Conservation (phyloP, 768 basidiomycete genomes). For the Leucosporidium yakuticum region DNA sequence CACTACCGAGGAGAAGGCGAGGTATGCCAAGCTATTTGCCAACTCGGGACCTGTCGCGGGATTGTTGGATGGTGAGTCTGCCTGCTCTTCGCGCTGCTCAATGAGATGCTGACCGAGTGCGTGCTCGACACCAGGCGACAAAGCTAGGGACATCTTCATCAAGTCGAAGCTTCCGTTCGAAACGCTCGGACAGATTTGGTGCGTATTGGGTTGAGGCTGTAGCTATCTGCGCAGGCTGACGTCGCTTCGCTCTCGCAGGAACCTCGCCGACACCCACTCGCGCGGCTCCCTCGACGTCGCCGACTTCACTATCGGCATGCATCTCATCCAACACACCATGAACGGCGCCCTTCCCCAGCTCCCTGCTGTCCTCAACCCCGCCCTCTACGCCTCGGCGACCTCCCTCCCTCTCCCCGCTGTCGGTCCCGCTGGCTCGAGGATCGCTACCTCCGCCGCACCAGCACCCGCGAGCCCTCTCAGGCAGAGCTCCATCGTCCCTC, state of each 20-base stretch:
- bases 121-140: constrained; percentile 55
- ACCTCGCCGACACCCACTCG: constrained; percentile 87
- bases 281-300: constrained; percentile 78
- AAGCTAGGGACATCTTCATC: constrained; percentile 82
- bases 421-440: background rate
- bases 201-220: background rate
- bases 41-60: constrained; percentile 63
- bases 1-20: constrained; percentile 64
- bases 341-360: constrained; percentile 49
- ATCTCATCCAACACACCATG: constrained; percentile 47
- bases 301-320: constrained; percentile 75
- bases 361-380: constrained; percentile 22
- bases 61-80: constrained; percentile 61
- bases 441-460: constrained; percentile 8
- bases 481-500: constrained; percentile 23
- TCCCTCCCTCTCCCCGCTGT: background rate
- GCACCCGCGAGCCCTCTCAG: constrained; percentile 4
- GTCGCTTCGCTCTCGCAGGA: constrained; percentile 54
- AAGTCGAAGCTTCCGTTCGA: constrained; percentile 83
- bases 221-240: background rate
- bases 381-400: constrained; percentile 33
- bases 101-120: constrained; percentile 2
- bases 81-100: background rate
- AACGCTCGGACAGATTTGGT: constrained; percentile 90
- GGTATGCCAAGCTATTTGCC: constrained; percentile 72